These are phyloP conservation scores for Teunomyces tritomae DNA, from an alignment of 805 yeast genomes.

Conservation along the genomic window DNA sequence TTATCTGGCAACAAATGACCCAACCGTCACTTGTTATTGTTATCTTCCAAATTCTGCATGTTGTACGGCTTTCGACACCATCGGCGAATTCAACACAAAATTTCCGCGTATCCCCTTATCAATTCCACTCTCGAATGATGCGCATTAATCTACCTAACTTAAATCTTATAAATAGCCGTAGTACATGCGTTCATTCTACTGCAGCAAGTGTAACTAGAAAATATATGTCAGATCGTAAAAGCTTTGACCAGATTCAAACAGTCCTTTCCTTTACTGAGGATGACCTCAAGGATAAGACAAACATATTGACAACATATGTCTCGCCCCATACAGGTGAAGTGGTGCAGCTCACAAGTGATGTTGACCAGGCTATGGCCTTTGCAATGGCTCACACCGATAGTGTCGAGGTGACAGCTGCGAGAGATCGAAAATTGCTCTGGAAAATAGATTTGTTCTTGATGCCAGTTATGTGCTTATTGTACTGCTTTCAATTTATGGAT, in stretches of 20 bases:
- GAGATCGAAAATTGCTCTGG: conserved; percentile 36
- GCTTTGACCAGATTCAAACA: background rate
- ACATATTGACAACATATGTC: conserved; percentile 15
- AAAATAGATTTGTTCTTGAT: conserved; percentile 52
- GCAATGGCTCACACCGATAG: conserved; percentile 24
- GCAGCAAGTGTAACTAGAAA: too few species aligned
- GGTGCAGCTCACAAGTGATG: conserved; percentile 34
- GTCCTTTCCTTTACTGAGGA: conserved; percentile 13
- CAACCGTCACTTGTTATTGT: too few species aligned
- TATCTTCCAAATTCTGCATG: too few species aligned
- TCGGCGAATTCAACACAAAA: too few species aligned
- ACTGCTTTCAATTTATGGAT: conserved; percentile 59
- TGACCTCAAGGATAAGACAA: conserved; percentile 10
- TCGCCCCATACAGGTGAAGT: conserved; percentile 16
- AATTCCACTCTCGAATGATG: too few species aligned
- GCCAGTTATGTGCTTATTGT: conserved; percentile 49
- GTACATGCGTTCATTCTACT: too few species aligned
- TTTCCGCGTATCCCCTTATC: too few species aligned
- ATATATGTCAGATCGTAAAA: background rate
- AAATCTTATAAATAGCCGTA: too few species aligned
- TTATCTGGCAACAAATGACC: too few species aligned
- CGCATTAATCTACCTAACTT: too few species aligned
- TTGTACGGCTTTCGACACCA: too few species aligned
- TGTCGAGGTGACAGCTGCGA: conserved; percentile 25
- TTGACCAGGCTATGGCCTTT: conserved; percentile 46